Evolutionary conservation across 2,329 filamentous ascomycete genomes (phyloP).

Genomic region (Venturia nashicola): DNA sequence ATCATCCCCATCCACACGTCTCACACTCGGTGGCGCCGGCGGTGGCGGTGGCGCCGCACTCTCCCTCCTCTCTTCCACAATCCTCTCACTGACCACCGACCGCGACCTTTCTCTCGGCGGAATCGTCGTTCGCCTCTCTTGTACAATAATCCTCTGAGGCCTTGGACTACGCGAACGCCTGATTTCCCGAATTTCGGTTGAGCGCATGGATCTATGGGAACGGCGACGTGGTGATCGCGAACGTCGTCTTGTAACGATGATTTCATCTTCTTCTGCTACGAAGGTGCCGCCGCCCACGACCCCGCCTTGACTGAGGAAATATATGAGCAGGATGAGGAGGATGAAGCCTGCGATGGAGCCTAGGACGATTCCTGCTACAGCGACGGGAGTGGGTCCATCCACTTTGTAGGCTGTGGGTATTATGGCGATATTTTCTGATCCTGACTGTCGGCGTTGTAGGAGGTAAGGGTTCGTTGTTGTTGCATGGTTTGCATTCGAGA

Average conservation of each 20-base stretch:
- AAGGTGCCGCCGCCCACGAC: slow-evolving; percentile 16
- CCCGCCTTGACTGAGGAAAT: background rate
- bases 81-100: slow-evolving; percentile 11
- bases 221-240: slow-evolving; percentile 14
- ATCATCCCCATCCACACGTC: slow-evolving; percentile 32
- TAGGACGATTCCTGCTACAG: slow-evolving; percentile 48
- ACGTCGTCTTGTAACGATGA: slow-evolving; percentile 39
- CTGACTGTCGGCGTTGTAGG: background rate
- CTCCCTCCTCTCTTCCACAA: slow-evolving; percentile 15
- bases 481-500: background rate
- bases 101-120: slow-evolving; percentile 16
- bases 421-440: background rate
- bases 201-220: slow-evolving; percentile 5
- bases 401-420: slow-evolving; percentile 3
- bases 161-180: slow-evolving; percentile 21
- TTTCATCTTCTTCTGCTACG: slow-evolving; percentile 42
- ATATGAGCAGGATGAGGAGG: slow-evolving; percentile 36
- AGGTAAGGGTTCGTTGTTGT: background rate
- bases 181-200: slow-evolving; percentile 12
- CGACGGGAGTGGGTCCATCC: slow-evolving; percentile 40
- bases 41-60: slow-evolving; percentile 17
- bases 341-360: slow-evolving; percentile 42
- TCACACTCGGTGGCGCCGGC: background rate
- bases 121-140: slow-evolving; percentile 23
- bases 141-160: slow-evolving; percentile 30